Evolutionary conservation across 306 rosid species (phyloP), one percentile per base, ranked within the genome.

Genomic region (Cucurbita ficifolia): DNA sequence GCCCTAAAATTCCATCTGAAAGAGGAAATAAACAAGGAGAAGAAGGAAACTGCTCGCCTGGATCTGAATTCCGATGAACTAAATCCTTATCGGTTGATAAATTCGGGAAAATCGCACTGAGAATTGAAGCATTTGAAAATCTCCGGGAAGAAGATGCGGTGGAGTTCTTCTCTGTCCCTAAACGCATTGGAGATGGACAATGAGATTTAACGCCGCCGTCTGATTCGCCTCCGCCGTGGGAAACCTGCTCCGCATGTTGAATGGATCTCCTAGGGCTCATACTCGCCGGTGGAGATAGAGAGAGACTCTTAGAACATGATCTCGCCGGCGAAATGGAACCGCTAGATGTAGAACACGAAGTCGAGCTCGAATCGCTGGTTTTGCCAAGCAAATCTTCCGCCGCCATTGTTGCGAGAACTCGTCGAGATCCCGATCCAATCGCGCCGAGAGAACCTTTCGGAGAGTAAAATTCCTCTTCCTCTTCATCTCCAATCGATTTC

Each of bases 381-480:
- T 87, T 75, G 4, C 69, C 81, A 0, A 74, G 81, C 5, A 75
- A 72, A 42, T 42, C 79, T 4, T 70, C 76, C 2, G 51, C 77
- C 3, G 73, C 84, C 69, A 82, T 54, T 5, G 79, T 79, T 5
- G 79, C 75, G 36, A 84, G 80, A 3, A 71, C 77, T 82, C 91
- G 80, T 54, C 91, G 76, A 7, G 98, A 92, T 72, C 89, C 88
- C 49, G 96, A 90, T 74, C 92, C 96, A 12, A 76, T 81, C 1
- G 82, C 89, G 8, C 81, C 84, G 29, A 82, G 71, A 48, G 97
- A 92, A 43, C 92, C 96, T 80, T 87, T 88, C 5, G 98, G 98
- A 4, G 98, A 92, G 82, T 88, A 92, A 43, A 92, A 92, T 83
- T 85, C 96, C 36, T 91, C 96, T 22, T 89, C 97, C 8, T 83